Conservation (phyloP, 1,284 basidiomycete species). For the Trametes hirsuta region DNA sequence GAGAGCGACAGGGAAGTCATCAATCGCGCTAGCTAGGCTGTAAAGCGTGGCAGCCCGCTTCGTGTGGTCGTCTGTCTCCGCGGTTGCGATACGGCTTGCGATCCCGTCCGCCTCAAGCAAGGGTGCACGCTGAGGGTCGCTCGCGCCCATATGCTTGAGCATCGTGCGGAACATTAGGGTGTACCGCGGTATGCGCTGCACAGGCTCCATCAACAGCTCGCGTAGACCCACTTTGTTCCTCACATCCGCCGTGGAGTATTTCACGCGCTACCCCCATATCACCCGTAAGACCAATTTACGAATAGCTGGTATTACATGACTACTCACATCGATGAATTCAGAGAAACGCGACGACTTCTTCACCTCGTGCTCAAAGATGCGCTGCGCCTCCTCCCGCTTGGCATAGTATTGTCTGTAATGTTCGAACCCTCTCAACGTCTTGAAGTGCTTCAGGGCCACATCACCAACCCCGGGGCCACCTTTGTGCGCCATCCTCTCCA, state of each 20-base stretch:
- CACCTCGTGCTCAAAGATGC: constrained; percentile 84
- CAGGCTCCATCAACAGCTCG: constrained; percentile 98
- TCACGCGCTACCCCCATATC: constrained; percentile 65
- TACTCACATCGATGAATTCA: constrained; percentile 81
- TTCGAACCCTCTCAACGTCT: constrained; percentile 81
- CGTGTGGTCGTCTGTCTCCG: constrained; percentile 92
- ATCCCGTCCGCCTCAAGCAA: constrained; percentile 87
- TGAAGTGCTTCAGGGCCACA: constrained; percentile 85
- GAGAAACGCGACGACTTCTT: constrained; percentile 78
- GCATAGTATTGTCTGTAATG: constrained; percentile 91
- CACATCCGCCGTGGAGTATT: constrained; percentile 83
- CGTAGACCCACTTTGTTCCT: constrained; percentile 88
- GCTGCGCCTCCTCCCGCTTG: constrained; percentile 92
- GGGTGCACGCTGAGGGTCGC: constrained; percentile 79
- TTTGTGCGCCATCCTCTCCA: constrained; percentile 53
- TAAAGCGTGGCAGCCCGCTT: constrained; percentile 89
- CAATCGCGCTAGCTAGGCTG: constrained; percentile 83
- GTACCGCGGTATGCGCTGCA: constrained; percentile 97
- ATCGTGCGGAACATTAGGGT: constrained; percentile 92
- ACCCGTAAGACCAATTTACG: constrained; percentile 3
- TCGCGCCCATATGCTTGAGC: constrained; percentile 82
- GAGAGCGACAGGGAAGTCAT: constrained; percentile 87
- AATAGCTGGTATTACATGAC: neutral
- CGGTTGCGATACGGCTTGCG: constrained; percentile 89
- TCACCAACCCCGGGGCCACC: constrained; percentile 79